These are phyloP conservation scores for Tilletia walkeri DNA, from an alignment of 1,284 basidiomycete species.

Conservation along the genomic window DNA sequence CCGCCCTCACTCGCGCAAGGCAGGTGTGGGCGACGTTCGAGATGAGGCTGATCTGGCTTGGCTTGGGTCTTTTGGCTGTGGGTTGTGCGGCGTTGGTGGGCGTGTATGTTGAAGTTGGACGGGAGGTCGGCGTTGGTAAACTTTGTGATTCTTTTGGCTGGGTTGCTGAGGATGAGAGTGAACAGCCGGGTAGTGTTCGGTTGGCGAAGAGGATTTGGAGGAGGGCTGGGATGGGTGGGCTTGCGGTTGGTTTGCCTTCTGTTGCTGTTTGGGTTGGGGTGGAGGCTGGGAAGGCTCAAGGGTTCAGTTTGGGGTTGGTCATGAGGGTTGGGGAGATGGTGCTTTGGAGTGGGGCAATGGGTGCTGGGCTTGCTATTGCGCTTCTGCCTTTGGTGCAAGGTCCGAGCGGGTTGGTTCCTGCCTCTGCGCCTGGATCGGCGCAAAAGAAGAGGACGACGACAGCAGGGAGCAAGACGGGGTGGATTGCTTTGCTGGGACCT, in stretches of 20 bases:
- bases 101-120: background rate
- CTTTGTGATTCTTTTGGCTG: background rate
- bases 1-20: constrained; percentile 71
- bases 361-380: too few relatives aligned
- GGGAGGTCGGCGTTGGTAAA: background rate
- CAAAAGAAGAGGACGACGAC: constrained; percentile 35
- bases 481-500: constrained; percentile 29
- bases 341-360: too few relatives aligned
- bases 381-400: too few relatives aligned
- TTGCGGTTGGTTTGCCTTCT: background rate
- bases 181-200: background rate
- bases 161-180: background rate
- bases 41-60: constrained; percentile 70
- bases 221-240: background rate
- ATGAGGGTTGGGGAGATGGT: too few relatives aligned
- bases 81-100: background rate
- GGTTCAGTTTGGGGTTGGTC: too few relatives aligned
- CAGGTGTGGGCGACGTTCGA: constrained; percentile 94
- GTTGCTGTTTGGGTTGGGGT: background rate
- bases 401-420: too few relatives aligned
- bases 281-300: too few relatives aligned
- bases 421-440: background rate
- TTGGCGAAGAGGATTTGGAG: constrained; percentile 9
- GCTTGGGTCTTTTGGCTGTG: constrained; percentile 58
- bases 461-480: constrained; percentile 23